These are phyloP conservation scores for Saprolegnia diclina DNA, from an alignment of 352 stramenopile genomes.

Conservation along the genomic window DNA sequence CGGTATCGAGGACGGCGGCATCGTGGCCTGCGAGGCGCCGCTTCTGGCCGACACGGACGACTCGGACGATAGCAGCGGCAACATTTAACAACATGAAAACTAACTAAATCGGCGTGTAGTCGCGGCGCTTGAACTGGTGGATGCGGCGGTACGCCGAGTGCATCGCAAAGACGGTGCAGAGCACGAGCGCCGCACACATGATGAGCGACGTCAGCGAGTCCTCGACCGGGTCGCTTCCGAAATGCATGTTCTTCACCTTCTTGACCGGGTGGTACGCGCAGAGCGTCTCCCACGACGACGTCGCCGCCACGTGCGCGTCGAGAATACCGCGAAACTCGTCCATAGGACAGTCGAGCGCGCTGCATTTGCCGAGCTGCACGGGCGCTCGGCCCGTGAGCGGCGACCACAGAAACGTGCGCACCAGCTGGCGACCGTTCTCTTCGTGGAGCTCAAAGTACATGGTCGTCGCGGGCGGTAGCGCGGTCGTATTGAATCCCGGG, in stretches of 20 bases:
- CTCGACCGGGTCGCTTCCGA: background rate
- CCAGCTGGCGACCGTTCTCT: slow-evolving; percentile 47
- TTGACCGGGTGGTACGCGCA: slow-evolving; percentile 54
- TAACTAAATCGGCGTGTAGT: slow-evolving; percentile 19
- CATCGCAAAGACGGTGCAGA: slow-evolving; percentile 24
- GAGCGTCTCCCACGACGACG: slow-evolving; percentile 72
- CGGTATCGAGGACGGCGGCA: background rate
- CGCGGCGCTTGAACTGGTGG: slow-evolving; percentile 16
- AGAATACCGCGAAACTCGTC: slow-evolving; percentile 79
- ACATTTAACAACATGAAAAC: slow-evolving; percentile 7
- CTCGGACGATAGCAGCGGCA: slow-evolving; percentile 3
- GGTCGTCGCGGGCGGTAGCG: slow-evolving; percentile 62
- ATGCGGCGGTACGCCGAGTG: slow-evolving; percentile 21
- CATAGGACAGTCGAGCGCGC: slow-evolving; percentile 53
- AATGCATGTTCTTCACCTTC: slow-evolving; percentile 3
- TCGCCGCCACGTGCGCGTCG: slow-evolving; percentile 49
- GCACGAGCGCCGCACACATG: slow-evolving; percentile 8
- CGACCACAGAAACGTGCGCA: slow-evolving; percentile 68
- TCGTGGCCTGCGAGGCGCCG: background rate
- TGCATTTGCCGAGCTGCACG: slow-evolving; percentile 72
- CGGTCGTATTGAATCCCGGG: slow-evolving; percentile 53
- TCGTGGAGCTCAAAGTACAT: slow-evolving; percentile 80
- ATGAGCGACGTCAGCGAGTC: background rate
- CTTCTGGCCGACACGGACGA: slow-evolving; percentile 3
- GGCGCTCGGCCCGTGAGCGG: slow-evolving; percentile 60